These are phyloP conservation scores for Berberis vulgaris DNA, from an alignment of 164 flowering plant species.

Conservation along the genomic window DNA sequence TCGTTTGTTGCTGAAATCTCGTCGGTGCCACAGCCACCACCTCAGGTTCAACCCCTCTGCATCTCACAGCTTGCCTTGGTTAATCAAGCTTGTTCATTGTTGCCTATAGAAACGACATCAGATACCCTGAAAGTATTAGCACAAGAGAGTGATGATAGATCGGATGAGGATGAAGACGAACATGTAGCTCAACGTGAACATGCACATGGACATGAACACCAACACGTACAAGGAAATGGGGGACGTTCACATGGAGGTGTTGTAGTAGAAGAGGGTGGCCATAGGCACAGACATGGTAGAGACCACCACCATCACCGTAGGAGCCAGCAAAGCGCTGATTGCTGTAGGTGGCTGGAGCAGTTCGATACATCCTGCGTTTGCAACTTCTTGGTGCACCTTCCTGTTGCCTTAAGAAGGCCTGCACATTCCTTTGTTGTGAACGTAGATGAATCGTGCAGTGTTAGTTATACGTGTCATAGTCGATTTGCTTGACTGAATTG, in stretches of 20 bases:
- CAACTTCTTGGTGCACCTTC: constrained; percentile 35
- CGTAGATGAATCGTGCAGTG: constrained; percentile 29
- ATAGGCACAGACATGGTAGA: constrained; percentile 2
- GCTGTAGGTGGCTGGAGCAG: constrained; percentile 48
- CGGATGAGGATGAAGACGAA: neutral
- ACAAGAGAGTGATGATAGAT: neutral
- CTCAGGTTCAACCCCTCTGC: constrained; percentile 23
- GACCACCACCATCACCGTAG: constrained; percentile 7
- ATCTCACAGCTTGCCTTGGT: constrained; percentile 31
- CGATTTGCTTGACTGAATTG: neutral
- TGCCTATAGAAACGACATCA: constrained; percentile 4
- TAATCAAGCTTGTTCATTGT: constrained; percentile 32
- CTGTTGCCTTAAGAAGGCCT: constrained; percentile 41
- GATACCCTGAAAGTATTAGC: neutral
- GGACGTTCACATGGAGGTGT: neutral
- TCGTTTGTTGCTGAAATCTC: neutral
- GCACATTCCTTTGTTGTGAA: constrained; percentile 29
- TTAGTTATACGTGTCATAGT: constrained; percentile 17
- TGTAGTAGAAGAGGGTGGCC: neutral
- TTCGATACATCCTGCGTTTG: constrained; percentile 54
- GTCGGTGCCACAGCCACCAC: neutral
- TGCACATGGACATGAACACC: neutral
- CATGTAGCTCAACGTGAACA: neutral
- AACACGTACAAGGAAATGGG: neutral
- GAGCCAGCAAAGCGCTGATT: constrained; percentile 17